These are phyloP conservation scores for Cystofilobasidium bisporidii DNA, from an alignment of 768 basidiomycete species.

Conservation along the genomic window DNA sequence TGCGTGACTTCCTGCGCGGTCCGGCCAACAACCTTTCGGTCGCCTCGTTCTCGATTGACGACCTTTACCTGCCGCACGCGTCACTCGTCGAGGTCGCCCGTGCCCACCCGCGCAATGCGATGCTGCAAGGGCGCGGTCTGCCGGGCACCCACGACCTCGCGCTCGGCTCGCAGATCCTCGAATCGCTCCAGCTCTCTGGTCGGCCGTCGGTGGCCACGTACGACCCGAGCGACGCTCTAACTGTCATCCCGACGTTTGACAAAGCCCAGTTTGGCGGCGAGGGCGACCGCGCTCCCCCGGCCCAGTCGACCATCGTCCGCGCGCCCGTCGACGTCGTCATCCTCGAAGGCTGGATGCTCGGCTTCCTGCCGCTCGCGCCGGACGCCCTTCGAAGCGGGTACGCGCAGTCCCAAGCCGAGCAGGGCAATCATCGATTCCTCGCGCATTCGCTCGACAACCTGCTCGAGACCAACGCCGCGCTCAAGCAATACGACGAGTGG, in stretches of 20 bases:
- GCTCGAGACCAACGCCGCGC: conserved; percentile 52
- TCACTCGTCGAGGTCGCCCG: conserved; percentile 22
- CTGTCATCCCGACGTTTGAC: conserved; percentile 64
- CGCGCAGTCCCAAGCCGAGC: conserved; percentile 22
- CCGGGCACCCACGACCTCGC: conserved; percentile 32
- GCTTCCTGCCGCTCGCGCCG: conserved; percentile 58
- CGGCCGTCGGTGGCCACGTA: neutral
- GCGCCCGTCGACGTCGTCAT: conserved; percentile 68
- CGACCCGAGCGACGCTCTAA: neutral
- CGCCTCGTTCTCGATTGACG: conserved; percentile 29
- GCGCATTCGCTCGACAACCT: conserved; percentile 46
- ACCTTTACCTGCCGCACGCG: conserved; percentile 30
- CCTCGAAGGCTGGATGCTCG: conserved; percentile 92
- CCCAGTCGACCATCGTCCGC: conserved; percentile 45
- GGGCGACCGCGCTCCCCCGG: conserved; percentile 60
- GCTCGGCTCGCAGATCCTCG: conserved; percentile 16
- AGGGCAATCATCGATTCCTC: conserved; percentile 17
- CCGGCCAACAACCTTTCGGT: conserved; percentile 19
- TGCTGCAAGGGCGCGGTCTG: conserved; percentile 31
- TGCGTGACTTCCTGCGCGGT: conserved; percentile 44
- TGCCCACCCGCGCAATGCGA: conserved; percentile 23
- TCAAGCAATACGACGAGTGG: conserved; percentile 50
- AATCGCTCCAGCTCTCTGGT: conserved; percentile 5
- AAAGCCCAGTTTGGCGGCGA: conserved; percentile 71
- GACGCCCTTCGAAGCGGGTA: conserved; percentile 52